phyloP scores from a whole-genome alignment of 2,329 filamentous ascomycete species.

The Apiospora saccharicola region DNA sequence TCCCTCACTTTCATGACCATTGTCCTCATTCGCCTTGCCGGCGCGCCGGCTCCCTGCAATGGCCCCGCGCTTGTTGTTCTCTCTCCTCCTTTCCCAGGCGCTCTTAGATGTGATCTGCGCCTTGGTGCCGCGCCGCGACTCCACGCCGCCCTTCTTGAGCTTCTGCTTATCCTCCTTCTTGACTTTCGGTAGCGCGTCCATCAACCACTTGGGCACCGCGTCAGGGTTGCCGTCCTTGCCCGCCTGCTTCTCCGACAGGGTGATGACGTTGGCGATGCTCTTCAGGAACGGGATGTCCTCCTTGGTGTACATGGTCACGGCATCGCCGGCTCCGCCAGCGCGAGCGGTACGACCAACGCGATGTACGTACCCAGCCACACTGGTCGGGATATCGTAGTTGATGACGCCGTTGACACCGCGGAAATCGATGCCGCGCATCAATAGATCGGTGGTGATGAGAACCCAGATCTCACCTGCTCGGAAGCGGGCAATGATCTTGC shows the following conservation, averaged over 20 bases:
- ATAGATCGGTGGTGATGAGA: conserved; percentile 91
- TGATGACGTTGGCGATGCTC: conserved; percentile 91
- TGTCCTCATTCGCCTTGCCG: conserved; percentile 30
- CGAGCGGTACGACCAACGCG: conserved; percentile 90
- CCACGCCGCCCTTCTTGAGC: conserved; percentile 82
- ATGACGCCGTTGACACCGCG: conserved; percentile 94
- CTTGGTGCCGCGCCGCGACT: conserved; percentile 60
- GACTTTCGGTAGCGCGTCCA: conserved; percentile 85
- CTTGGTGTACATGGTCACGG: conserved; percentile 93
- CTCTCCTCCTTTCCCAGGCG: conserved; percentile 73
- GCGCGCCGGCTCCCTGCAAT: conserved; percentile 68
- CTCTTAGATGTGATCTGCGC: conserved; percentile 84
- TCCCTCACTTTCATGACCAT: conserved; percentile 32
- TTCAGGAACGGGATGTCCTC: conserved; percentile 91
- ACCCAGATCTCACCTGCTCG: conserved; percentile 94
- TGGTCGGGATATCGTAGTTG: conserved; percentile 97
- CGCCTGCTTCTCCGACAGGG: conserved; percentile 77
- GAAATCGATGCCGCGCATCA: conserved; percentile 94
- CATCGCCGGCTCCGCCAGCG: conserved; percentile 87
- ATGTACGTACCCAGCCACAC: conserved; percentile 89
- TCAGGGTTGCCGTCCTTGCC: conserved; percentile 60
- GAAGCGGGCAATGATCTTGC: conserved; percentile 87
- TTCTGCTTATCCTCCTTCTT: conserved; percentile 85
- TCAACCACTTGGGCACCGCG: conserved; percentile 81
- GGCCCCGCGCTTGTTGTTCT: conserved; percentile 71